Evolutionary conservation across 306 rosid genomes (phyloP).

Genomic region (Cyclanthera cordifolia): DNA sequence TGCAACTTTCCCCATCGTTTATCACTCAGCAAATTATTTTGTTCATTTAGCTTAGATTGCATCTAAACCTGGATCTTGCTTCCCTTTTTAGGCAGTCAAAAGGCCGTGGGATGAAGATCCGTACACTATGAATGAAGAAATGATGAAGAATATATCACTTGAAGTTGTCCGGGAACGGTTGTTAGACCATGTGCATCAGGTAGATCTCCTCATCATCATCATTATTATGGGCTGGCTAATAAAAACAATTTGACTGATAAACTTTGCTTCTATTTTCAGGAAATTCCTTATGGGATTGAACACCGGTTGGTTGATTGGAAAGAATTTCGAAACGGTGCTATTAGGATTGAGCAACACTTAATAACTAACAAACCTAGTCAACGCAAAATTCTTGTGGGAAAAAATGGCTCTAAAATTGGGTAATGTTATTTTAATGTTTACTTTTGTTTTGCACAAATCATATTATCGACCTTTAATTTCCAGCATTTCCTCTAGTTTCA

Average conservation of each 20-base stretch:
- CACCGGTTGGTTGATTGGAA: conserved; percentile 86
- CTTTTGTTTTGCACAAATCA: not conserved
- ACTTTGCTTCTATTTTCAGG: conserved; percentile 34
- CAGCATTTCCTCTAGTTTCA: not conserved
- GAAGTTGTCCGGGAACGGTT: conserved; percentile 95
- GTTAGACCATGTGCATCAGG: conserved; percentile 94
- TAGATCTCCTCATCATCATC: conserved; percentile 14
- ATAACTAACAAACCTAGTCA: conserved; percentile 67
- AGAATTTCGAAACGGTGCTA: conserved; percentile 81
- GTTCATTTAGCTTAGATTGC: not conserved
- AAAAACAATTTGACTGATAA: not conserved
- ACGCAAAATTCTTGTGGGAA: conserved; percentile 86
- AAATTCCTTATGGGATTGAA: conserved; percentile 75
- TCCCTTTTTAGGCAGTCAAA: conserved; percentile 62
- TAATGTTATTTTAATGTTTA: conserved; percentile 21
- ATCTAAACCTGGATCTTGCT: conserved; percentile 12
- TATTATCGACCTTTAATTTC: not conserved
- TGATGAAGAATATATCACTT: conserved; percentile 70
- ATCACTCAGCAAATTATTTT: conserved; percentile 7
- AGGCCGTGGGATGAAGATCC: conserved; percentile 97
- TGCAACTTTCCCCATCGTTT: not conserved
- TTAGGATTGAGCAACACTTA: conserved; percentile 87
- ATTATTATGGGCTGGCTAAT: not conserved
- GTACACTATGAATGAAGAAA: conserved; percentile 66
- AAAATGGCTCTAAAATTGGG: conserved; percentile 92